Evolutionary conservation across 352 stramenopile species (phyloP).

Genomic region (Pythium oligandrum): DNA sequence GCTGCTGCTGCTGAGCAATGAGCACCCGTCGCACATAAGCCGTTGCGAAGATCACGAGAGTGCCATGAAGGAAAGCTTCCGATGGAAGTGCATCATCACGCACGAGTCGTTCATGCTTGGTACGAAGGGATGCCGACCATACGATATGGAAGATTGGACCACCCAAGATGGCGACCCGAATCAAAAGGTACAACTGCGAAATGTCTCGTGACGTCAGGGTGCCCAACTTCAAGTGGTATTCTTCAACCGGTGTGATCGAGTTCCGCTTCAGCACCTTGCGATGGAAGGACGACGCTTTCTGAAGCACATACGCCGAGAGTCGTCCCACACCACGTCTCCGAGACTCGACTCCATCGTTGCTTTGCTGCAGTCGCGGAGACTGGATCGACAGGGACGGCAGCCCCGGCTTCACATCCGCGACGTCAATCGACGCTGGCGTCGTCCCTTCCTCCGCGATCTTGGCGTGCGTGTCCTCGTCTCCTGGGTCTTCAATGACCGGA

Average conservation of each 20-base stretch:
- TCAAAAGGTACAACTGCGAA: conserved; percentile 11
- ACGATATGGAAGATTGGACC: conserved; percentile 10
- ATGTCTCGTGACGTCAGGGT: conserved; percentile 20
- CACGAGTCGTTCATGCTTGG: conserved; percentile 1
- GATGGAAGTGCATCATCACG: neutral
- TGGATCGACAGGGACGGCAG: too few relatives aligned
- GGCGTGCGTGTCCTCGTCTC: too few relatives aligned
- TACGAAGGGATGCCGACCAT: conserved; percentile 10
- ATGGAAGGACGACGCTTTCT: neutral
- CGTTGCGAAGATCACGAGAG: conserved; percentile 1
- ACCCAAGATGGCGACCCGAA: conserved; percentile 11
- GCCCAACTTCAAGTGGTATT: conserved; percentile 26
- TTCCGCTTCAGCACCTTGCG: conserved; percentile 1
- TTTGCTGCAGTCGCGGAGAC: too few relatives aligned
- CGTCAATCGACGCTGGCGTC: too few relatives aligned
- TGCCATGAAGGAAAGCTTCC: too few relatives aligned
- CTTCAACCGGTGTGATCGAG: neutral
- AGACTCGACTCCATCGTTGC: too few relatives aligned
- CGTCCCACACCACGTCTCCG: too few relatives aligned
- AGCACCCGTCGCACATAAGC: conserved; percentile 20
- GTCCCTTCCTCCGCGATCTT: too few relatives aligned
- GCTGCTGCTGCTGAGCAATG: conserved; percentile 10
- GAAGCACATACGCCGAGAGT: too few relatives aligned
- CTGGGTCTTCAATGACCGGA: too few relatives aligned
- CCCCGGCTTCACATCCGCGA: too few relatives aligned